A percentile compares a stretch with the other conserved stretches of the same genome.
phyloP scores from a whole-genome alignment of 2,329 filamentous ascomycete genomes.

The Fusarium sp. region DNA sequence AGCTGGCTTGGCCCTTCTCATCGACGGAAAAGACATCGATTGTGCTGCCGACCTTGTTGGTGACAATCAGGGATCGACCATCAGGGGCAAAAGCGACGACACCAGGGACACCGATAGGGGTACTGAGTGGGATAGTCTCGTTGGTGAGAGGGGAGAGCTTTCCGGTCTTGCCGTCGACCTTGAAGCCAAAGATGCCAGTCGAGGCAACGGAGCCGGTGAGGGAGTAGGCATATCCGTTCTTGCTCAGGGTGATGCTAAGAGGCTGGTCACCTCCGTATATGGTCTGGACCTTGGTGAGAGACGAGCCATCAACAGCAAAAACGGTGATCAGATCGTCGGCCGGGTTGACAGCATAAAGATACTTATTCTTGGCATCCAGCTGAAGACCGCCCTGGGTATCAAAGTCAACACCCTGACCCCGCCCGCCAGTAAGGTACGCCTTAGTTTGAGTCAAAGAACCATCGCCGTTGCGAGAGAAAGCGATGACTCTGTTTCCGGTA shows the following conservation, averaged over 20 bases:
- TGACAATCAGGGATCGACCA: slow-evolving; percentile 28
- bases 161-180: slow-evolving; percentile 16
- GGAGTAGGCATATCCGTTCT: slow-evolving; percentile 32
- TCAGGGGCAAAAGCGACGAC: slow-evolving; percentile 33
- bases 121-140: slow-evolving; percentile 34
- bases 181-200: slow-evolving; percentile 38
- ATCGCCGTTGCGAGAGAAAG: slow-evolving; percentile 27
- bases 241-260: slow-evolving; percentile 34
- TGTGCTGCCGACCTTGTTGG: slow-evolving; percentile 39
- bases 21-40: slow-evolving; percentile 32
- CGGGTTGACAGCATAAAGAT: slow-evolving; percentile 38
- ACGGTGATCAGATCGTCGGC: slow-evolving; percentile 33
- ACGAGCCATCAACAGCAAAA: slow-evolving; percentile 27
- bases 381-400: slow-evolving; percentile 83
- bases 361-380: slow-evolving; percentile 26
- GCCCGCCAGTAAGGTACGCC: slow-evolving; percentile 33
- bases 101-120: slow-evolving; percentile 36
- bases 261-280: slow-evolving; percentile 39
- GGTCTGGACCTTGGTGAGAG: slow-evolving; percentile 29
- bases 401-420: slow-evolving; percentile 77
- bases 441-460: slow-evolving; percentile 25
- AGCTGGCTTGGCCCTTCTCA: slow-evolving; percentile 21
- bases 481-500: slow-evolving; percentile 25
- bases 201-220: slow-evolving; percentile 36
- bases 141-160: slow-evolving; percentile 32